phyloP scores from a whole-genome alignment of 305 asterid species.

The Fraxinus xanthoxyloides region DNA sequence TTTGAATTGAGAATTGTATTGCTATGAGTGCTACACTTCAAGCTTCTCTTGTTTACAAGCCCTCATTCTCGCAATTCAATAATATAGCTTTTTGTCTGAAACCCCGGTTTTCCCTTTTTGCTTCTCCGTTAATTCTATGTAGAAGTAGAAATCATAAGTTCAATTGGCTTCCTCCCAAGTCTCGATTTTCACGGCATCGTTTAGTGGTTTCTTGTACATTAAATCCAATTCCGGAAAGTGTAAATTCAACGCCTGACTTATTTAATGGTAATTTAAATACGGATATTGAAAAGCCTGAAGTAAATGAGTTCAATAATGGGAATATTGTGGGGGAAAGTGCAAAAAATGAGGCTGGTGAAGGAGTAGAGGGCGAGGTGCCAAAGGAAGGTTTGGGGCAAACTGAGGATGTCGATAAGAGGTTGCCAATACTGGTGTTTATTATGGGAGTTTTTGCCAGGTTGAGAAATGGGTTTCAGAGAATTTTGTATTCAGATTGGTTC shows the following conservation, averaged over 20 bases:
- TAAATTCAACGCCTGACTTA: slow-evolving; percentile 32
- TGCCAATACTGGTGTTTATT: slow-evolving; percentile 61
- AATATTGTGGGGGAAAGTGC: slow-evolving; percentile 20
- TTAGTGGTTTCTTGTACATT: slow-evolving; percentile 43
- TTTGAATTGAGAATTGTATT: background rate
- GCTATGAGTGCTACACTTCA: slow-evolving; percentile 56
- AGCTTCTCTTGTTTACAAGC: slow-evolving; percentile 55
- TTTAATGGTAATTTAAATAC: slow-evolving; percentile 20
- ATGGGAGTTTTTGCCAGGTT: slow-evolving; percentile 55
- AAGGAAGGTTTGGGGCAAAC: slow-evolving; percentile 19
- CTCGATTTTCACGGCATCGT: slow-evolving; percentile 48
- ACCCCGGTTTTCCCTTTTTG: slow-evolving; percentile 19
- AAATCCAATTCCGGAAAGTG: slow-evolving; percentile 37
- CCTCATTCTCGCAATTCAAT: slow-evolving; percentile 38
- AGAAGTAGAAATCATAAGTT: slow-evolving; percentile 23
- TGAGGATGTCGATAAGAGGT: slow-evolving; percentile 40
- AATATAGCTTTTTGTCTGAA: slow-evolving; percentile 26
- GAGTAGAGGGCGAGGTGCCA: slow-evolving; percentile 32
- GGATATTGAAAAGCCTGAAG: slow-evolving; percentile 26
- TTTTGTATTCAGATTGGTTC: slow-evolving; percentile 60
- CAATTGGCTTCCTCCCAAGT: slow-evolving; percentile 22
- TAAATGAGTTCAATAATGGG: slow-evolving; percentile 24
- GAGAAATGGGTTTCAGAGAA: slow-evolving; percentile 49
- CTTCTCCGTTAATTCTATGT: slow-evolving; percentile 19
- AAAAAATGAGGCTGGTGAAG: slow-evolving; percentile 9